Evolutionary conservation across 2,329 filamentous ascomycete genomes (phyloP).

Genomic region (Dactylonectria macrodidyma): DNA sequence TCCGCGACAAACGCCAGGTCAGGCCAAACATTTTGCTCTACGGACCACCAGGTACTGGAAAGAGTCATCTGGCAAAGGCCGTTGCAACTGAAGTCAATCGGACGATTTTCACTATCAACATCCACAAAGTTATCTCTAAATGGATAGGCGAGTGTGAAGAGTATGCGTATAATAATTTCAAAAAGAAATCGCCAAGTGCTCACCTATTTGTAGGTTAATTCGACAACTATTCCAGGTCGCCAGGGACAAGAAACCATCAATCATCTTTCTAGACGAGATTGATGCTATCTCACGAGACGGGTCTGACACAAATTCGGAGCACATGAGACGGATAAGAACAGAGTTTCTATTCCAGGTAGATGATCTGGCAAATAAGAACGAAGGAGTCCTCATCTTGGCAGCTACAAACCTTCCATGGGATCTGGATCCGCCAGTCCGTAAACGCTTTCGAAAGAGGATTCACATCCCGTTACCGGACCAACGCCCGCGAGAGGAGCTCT

Average conservation of each 20-base stretch:
- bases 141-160: constrained; percentile 25
- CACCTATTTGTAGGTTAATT: constrained; percentile 11
- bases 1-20: constrained; percentile 24
- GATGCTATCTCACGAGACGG: constrained; percentile 20
- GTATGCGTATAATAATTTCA: not conserved
- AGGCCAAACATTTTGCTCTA: constrained; percentile 24
- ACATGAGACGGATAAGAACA: constrained; percentile 22
- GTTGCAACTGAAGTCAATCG: constrained; percentile 28
- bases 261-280: constrained; percentile 34
- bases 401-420: constrained; percentile 31
- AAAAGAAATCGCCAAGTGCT: not conserved
- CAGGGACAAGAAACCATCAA: too few species aligned
- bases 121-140: constrained; percentile 28
- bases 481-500: constrained; percentile 16
- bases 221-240: constrained; percentile 29
- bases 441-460: constrained; percentile 31
- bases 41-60: constrained; percentile 30
- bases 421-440: constrained; percentile 24
- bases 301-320: constrained; percentile 2
- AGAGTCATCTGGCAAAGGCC: constrained; percentile 32
- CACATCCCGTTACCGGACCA: constrained; percentile 27
- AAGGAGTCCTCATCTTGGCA: constrained; percentile 27
- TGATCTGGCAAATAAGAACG: constrained; percentile 11
- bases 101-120: constrained; percentile 28
- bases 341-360: constrained; percentile 34